Evolutionary conservation across 1,284 basidiomycete species (phyloP), one percentile per base, ranked within the genome.

Genomic region (Ustilago curta): DNA sequence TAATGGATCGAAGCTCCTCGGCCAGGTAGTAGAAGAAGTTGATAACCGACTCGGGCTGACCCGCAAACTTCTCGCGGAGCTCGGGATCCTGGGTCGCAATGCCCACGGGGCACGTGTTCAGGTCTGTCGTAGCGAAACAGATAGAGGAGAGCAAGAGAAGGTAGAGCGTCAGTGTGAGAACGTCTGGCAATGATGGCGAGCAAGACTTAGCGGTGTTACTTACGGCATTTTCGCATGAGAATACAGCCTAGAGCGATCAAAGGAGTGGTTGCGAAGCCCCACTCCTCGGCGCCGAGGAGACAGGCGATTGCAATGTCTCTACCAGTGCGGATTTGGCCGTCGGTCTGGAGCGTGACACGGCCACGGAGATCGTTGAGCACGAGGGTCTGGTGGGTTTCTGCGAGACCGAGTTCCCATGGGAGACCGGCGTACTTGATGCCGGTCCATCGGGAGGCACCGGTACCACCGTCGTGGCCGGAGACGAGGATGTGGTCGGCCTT

Each of bases 331-430:
- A 82, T 42, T 58, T 82, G 80, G 58, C 81, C 80, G 67, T 82
- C 81, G 42, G 81, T 83, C 64, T 82, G 81, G 25, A 83, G 77
- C 8, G 66, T 77, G 40, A 82, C 80, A 59, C 80, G 80, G 57
- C 81, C 80, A 64, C 80, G 80, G 43, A 83, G 69, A 44, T 83
- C 81, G 78, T 83, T 82, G 57, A 82, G 70, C 27, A 83, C 80
- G 31, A 83, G 70, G 16, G 81, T 82, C 70, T 82, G 81, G 66
- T 83, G 81, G 12, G 81, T 79, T 61, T 83, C 81, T 42, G 80
- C 77, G n/a, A 83, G 78, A 67, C 81, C 81, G 12, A 83, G 76
- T 70, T 83, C 81, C 79, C 80, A 83, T 16, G 81, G 81, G n/a
- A 78, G 73, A 74, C 81, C 81, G 37, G 81, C 80, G 59, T 83